These are phyloP conservation scores for Stereocaulon alpinum DNA, from an alignment of 495 filamentous ascomycete genomes.

Conservation along the genomic window DNA sequence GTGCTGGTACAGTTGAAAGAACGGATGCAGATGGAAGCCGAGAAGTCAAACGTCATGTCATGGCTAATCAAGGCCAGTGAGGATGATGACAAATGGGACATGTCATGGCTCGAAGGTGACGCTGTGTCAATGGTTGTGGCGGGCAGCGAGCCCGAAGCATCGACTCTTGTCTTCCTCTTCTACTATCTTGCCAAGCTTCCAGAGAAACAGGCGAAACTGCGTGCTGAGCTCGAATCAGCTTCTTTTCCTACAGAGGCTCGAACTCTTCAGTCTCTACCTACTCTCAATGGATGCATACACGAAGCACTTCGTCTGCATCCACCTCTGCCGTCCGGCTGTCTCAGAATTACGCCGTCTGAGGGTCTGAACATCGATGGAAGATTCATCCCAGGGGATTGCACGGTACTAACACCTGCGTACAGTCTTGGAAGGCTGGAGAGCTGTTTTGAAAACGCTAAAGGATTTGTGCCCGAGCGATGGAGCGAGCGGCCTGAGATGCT, in stretches of 20 bases:
- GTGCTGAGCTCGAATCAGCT: conserved; percentile 22
- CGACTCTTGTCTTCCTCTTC: conserved; percentile 31
- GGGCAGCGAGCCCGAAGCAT: conserved; percentile 35
- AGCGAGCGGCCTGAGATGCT: conserved; percentile 35
- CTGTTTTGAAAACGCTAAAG: conserved; percentile 30
- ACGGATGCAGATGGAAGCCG: conserved; percentile 1
- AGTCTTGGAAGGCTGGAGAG: conserved; percentile 17
- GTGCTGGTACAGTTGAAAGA: conserved; percentile 7
- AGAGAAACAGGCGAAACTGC: conserved; percentile 24
- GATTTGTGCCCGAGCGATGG: conserved; percentile 51
- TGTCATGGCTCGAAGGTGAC: conserved; percentile 27
- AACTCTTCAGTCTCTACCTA: conserved; percentile 28
- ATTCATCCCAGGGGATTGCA: conserved; percentile 27
- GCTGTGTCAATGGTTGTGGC: conserved; percentile 32
- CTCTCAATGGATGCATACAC: conserved; percentile 40
- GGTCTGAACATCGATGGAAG: conserved; percentile 26
- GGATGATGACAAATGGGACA: conserved; percentile 21
- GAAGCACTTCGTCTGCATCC: conserved; percentile 49
- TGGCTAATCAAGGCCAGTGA: conserved; percentile 26
- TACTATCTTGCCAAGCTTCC: conserved; percentile 33
- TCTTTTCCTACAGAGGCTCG: not conserved
- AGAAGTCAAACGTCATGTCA: conserved; percentile 23
- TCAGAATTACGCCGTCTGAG: conserved; percentile 29
- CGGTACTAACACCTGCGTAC: conserved; percentile 29
- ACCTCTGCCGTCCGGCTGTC: conserved; percentile 37